These are phyloP conservation scores for Skeletonema potamos DNA, from an alignment of 108 stramenopile species.

Conservation along the genomic window DNA sequence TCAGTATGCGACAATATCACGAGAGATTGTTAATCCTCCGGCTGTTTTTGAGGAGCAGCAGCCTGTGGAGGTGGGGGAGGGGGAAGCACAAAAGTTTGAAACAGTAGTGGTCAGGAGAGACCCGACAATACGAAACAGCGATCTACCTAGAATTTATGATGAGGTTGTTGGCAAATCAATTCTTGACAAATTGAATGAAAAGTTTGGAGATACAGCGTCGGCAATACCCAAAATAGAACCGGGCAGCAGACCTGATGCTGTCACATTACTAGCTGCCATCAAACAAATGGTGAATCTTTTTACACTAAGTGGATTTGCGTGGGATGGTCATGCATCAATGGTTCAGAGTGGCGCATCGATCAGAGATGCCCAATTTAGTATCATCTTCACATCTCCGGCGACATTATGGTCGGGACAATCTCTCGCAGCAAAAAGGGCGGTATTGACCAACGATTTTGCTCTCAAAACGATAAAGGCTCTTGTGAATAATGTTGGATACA, in stretches of 20 bases:
- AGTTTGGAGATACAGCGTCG: conserved; percentile 57
- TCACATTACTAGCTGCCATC: conserved; percentile 40
- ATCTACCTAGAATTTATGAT: conserved; percentile 45
- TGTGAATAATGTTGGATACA: conserved; percentile 54
- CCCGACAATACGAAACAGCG: conserved; percentile 51
- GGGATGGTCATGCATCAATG: conserved; percentile 55
- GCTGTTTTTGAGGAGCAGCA: conserved; percentile 78
- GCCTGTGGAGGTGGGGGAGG: conserved; percentile 58
- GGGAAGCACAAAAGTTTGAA: conserved; percentile 56
- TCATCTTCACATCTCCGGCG: conserved; percentile 64
- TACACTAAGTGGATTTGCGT: conserved; percentile 77
- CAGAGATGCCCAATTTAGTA: conserved; percentile 37
- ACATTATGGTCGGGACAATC: conserved; percentile 80
- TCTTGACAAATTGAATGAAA: conserved; percentile 62
- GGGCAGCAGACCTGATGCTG: conserved; percentile 53
- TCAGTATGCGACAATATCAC: conserved; percentile 73
- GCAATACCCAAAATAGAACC: conserved; percentile 53
- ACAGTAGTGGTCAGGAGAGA: conserved; percentile 66
- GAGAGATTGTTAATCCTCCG: conserved; percentile 67
- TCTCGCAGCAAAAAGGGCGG: conserved; percentile 40
- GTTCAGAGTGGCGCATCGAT: background rate
- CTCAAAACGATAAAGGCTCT: conserved; percentile 56
- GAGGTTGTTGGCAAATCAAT: conserved; percentile 63
- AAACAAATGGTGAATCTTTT: conserved; percentile 73
- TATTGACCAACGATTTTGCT: conserved; percentile 42